Conservation (phyloP, 148 eudicot species). For the Silene latifolia region DNA sequence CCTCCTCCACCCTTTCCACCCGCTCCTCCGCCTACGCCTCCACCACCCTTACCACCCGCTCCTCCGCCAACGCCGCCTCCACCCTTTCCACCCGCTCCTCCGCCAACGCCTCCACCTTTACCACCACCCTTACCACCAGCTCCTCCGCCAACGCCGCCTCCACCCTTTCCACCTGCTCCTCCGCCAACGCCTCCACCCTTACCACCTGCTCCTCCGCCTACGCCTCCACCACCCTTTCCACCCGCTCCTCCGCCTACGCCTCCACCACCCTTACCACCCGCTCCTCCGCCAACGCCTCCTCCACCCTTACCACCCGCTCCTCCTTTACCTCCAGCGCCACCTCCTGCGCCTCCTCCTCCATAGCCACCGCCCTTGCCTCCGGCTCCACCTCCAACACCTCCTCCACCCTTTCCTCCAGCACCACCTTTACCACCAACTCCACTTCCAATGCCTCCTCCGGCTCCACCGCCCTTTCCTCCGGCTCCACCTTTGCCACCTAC, state of each 20-base stretch:
- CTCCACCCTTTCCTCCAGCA: background rate
- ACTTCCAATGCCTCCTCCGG: background rate
- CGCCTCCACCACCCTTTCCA: slow-evolving; percentile 10
- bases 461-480: no score
- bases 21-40: no score
- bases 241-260: no score
- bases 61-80: slow-evolving; percentile 8
- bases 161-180: background rate
- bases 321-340: no score
- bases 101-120: no score
- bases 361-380: slow-evolving; percentile 6
- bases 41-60: no score
- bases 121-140: no score
- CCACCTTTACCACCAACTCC: slow-evolving; percentile 2
- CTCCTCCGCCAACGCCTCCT: background rate
- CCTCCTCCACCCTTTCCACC: slow-evolving; percentile 11
- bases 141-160: slow-evolving; percentile 2
- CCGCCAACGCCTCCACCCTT: no score
- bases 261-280: no score
- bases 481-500: no score
- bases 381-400: slow-evolving; percentile 8
- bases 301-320: background rate
- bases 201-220: no score
- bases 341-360: no score
- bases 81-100: background rate